phyloP scores from a whole-genome alignment of 164 flowering plant genomes.

The Hamamelis virginiana region DNA sequence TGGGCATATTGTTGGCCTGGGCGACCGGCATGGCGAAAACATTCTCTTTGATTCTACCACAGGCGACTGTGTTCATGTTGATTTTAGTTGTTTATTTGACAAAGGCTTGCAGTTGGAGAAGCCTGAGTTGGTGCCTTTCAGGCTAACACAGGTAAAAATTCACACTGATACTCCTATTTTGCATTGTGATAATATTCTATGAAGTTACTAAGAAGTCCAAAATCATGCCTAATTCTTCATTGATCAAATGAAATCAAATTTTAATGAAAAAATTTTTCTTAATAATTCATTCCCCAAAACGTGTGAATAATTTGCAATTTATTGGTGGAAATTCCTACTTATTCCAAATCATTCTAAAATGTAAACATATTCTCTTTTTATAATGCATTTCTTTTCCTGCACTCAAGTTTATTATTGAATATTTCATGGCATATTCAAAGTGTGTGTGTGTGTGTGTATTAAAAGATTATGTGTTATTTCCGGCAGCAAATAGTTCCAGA shows the following conservation, averaged over 20 bases:
- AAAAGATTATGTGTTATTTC: no score
- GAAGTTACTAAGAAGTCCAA: neutral
- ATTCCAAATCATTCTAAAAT: neutral
- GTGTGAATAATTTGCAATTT: neutral
- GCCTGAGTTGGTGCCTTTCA: slow-evolving; percentile 98
- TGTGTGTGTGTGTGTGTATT: no score
- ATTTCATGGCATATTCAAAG: no score
- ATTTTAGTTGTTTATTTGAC: slow-evolving; percentile 99
- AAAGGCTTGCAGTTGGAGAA: slow-evolving; percentile 95
- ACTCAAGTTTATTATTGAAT: no score
- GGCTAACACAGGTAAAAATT: slow-evolving; percentile 86
- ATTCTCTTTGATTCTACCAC: slow-evolving; percentile 98
- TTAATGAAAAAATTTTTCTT: no score
- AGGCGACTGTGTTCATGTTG: slow-evolving; percentile 99
- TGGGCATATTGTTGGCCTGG: slow-evolving; percentile 98
- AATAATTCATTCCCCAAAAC: no score
- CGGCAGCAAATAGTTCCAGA: neutral
- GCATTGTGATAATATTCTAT: neutral
- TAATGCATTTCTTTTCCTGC: neutral
- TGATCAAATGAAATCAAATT: no score
- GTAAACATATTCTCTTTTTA: neutral
- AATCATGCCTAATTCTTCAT: no score
- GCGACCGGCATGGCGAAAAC: slow-evolving; percentile 99
- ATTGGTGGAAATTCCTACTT: neutral
- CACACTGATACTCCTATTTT: neutral